Evolutionary conservation across 352 stramenopile species (phyloP), one percentile per base, ranked within the genome.

Genomic region (Globisporangium barbulae): DNA sequence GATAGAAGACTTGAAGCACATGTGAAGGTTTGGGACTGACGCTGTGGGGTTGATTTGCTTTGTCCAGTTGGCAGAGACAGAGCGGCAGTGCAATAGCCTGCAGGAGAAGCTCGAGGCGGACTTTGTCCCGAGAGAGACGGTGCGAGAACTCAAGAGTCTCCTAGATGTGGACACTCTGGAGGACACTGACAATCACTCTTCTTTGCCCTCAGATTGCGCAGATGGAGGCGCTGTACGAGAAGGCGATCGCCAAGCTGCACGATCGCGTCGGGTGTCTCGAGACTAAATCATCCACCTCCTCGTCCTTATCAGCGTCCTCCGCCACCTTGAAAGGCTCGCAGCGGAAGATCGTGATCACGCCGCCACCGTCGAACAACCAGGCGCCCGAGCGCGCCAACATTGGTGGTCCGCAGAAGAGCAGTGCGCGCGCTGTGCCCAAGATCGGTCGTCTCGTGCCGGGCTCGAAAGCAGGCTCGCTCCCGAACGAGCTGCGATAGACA

Each of bases 161-260:
- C 4, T 54, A 6, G 48, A 22, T 53, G 48, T 37, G 25, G 48
- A 54, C 25, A 35, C 48, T 21, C 28, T 21, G 48, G n/a, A n/a
- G 5, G 48, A 35, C 53, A 21, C 42, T 47, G 6, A 21, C 22
- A 55, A 28, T 53, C 56, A 54, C 25, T 7, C 31, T 47, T 22
- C 39, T 15, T 13, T 53, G 21, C 28, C 35, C 25, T 48, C 5
- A 91, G 80, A 84, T 90, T 52, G 78, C 79, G 53, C 73, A 90
- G 42, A 91, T 91, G 83, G 83, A 91, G 59, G 48, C 58, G n/a
- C 39, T 90, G 28, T 92, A 92, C 28, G 77, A 89, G 68, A 70
- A 78, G 25, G 83, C 81, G 0, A 89, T 92, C 31, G 73, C 79
- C 1, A 92, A 92, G 70, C 74, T 92, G 19, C 83, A 92, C 44